A percentile compares a stretch with the other conserved stretches of the same genome.
Evolutionary conservation across 495 filamentous ascomycete species (phyloP).

Genomic region (Cercophora newfieldiana): DNA sequence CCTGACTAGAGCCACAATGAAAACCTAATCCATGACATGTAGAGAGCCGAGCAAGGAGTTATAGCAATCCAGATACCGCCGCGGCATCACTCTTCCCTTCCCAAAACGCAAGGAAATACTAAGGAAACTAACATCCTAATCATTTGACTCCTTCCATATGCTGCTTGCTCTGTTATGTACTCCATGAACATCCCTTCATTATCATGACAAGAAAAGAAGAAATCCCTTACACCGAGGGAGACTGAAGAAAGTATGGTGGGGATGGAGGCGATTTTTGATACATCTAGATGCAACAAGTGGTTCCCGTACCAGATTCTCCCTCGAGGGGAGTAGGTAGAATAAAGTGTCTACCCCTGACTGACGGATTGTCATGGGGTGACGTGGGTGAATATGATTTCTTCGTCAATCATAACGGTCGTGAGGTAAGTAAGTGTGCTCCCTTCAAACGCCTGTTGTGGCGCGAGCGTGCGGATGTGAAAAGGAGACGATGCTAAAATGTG

Average conservation of each 20-base stretch:
- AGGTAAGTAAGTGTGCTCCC: neutral
- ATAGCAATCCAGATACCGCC: neutral
- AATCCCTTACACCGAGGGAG: neutral
- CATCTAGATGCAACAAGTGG: neutral
- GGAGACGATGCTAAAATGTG: conserved; percentile 38
- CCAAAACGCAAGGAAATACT: neutral
- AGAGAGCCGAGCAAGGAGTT: neutral
- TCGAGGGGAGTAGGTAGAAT: neutral
- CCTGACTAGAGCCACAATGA: neutral
- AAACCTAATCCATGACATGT: neutral
- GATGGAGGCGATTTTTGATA: neutral
- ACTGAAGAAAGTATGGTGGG: neutral
- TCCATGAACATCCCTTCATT: conserved; percentile 23
- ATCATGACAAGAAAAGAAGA: conserved; percentile 18
- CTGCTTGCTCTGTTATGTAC: conserved; percentile 21
- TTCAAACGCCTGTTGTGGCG: neutral
- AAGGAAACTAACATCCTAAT: neutral
- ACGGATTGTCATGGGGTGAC: conserved; percentile 12
- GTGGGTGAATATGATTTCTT: neutral
- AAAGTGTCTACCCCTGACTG: conserved; percentile 11
- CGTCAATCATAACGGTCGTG: conserved; percentile 34
- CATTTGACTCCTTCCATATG: conserved; percentile 11
- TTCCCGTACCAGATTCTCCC: neutral
- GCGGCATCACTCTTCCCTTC: neutral
- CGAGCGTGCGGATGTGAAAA: conserved; percentile 21